Base-by-base conservation (phyloP, 2,329 filamentous ascomycete genomes). In the Monosporascus sp. region DNA sequence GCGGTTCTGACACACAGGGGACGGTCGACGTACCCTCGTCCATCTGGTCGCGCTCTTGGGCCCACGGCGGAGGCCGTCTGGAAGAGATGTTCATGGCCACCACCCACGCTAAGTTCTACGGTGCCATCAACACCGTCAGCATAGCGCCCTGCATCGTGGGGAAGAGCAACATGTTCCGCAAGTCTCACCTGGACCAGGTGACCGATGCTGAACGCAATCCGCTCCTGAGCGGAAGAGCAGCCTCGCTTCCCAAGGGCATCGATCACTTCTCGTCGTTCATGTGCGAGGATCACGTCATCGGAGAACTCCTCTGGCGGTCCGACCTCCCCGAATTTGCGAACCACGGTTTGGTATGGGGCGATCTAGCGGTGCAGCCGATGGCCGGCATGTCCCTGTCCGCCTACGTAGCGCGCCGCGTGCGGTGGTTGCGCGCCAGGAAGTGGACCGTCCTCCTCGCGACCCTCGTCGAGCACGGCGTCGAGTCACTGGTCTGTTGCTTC, bases 81-180 rank as follows among this genome's bases (percentile, higher is more conserved):
- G 94, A 99, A 67, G 94, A 99, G 67, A 84, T 93, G 70, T 99
- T 97, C 74, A 88, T 99, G 80, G 86, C 90, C 1, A 94, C 91
- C 0, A 84, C 90, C 0, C 94, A 99, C 69, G 90, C 91, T 62
- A 99, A 99, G 68, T 97, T 99, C 77, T 99, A 99, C 74, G 88
- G 87, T 8, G 94, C 93, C 56, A 99, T 99, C 79, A 97, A 97
- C 71, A 89, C 90, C 0, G 90, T 97, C 17, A 81, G 88, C 3
- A 74, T 97, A 50, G 94, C 94, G 0, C 94, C 95, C 8, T 99
- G 94, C 70, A 88, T 96, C 53, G 87, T 97, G 22, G 94, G 94
- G 49, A 99, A 99, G 74, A 96, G 90, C 64, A 97, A 95, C 73
- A 97, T 99, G 92, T 99, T 97, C 72, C 88, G 94, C 54, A 89